Evolutionary conservation across 1,284 basidiomycete genomes (phyloP), one percentile per base, ranked within the genome.

Genomic region (Moesziomyces parantarcticus): DNA sequence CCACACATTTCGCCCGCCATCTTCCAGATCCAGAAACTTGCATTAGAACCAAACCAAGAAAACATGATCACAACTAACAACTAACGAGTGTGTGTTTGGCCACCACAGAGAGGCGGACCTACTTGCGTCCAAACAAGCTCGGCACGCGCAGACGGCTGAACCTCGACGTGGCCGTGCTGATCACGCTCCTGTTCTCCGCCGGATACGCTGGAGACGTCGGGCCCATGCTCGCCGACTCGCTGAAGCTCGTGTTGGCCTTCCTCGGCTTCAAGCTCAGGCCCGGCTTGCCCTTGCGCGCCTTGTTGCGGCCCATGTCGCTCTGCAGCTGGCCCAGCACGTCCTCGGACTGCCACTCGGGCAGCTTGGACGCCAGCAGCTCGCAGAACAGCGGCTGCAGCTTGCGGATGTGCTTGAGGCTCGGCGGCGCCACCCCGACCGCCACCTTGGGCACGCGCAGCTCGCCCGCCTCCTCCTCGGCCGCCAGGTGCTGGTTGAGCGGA

Each of bases 291-390:
- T 23, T 23, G 11, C 42, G 41, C 16, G 29, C 36, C 39, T 48
- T 51, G 41, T 39, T 34, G 26, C 47, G 20, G 32, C 46, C 43
- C 18, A 40, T 16, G 10, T 61, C 51, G 23, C 36, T 48, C 32
- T 61, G 58, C 11, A 74, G 56, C 41, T 60, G 58, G 32, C 57
- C 65, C 16, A 68, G 50, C 41, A 63, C 64, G 16, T 75, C 75
- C n/a, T 61, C 64, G 11, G 70, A 63, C 59, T 77, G 76, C 78
- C 78, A 78, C 26, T 80, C 75, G 10, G 78, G 78, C 56, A 80
- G 57, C 48, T 77, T 75, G 39, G 63, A 55, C 7, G 75, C 65
- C 26, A 80, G 64, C 53, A 78, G 53, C 57, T 80, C 78, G 43
- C 70, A 59, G 62, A 80, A 80, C 34, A 79, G 56, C 41, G 78